phyloP scores from a whole-genome alignment of 441 rosid genomes.

The Adansonia madagascariensis region DNA sequence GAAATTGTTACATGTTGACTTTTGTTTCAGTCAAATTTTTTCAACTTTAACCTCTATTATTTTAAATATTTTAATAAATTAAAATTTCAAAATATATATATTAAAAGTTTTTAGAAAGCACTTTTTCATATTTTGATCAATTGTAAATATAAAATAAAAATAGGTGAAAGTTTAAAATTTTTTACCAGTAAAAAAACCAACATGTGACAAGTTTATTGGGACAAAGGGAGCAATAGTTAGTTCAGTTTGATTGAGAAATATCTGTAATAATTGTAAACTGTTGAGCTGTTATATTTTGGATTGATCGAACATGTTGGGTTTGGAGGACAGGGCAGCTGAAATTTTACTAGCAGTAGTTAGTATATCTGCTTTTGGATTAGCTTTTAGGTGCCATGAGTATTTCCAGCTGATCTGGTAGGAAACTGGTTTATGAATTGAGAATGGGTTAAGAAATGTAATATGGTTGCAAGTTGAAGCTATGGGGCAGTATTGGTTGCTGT shows the following conservation, averaged over 20 bases:
- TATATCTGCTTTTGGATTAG: not conserved
- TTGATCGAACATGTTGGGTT: not conserved
- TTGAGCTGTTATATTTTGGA: not conserved
- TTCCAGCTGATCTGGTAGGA: not conserved
- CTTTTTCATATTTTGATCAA: not conserved
- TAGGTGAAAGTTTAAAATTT: not conserved
- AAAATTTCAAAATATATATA: not conserved
- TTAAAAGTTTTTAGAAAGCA: not conserved
- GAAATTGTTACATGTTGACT: not conserved
- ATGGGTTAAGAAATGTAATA: not conserved
- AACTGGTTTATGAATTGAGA: slow-evolving; percentile 2
- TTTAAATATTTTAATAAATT: not conserved
- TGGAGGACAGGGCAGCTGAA: not conserved
- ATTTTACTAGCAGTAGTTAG: not conserved
- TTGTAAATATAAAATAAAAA: not conserved
- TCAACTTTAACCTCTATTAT: not conserved
- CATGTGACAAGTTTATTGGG: not conserved
- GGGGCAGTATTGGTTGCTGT: not conserved
- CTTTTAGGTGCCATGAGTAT: not conserved
- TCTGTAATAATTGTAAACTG: not conserved
- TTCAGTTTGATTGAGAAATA: not conserved
- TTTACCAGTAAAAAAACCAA: not conserved
- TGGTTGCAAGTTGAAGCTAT: not conserved
- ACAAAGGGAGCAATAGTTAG: not conserved
- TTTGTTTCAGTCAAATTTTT: not conserved